Percentiles rank a stretch among this genome's conserved stretches.
Conservation (phyloP, 208 protist species). For the Crithidia acanthocephali region DNA sequence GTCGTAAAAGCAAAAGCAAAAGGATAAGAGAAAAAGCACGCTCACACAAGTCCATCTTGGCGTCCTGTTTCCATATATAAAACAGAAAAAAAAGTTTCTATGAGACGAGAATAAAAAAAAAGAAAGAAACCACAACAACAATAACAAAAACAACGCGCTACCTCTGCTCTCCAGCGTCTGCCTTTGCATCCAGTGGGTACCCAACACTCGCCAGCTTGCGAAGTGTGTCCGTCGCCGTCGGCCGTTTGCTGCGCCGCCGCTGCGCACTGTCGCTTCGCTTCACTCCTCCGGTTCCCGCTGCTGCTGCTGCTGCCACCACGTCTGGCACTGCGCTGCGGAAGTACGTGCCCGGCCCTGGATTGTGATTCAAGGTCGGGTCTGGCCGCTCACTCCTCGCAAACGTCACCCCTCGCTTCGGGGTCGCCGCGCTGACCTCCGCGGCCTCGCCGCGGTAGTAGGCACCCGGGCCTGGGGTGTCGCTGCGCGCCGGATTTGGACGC, state of each 20-base stretch:
- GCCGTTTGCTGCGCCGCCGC: neutral
- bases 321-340: constrained; percentile 2
- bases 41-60: no score
- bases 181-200: constrained; percentile 26
- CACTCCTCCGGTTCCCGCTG: neutral
- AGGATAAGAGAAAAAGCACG: no score
- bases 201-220: constrained; percentile 35
- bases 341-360: constrained; percentile 21
- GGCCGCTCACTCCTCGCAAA: constrained; percentile 18
- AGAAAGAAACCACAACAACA: no score
- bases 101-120: no score
- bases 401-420: neutral
- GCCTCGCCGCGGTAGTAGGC: constrained; percentile 31
- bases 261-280: neutral
- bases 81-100: no score
- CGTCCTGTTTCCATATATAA: no score
- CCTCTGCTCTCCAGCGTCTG: neutral
- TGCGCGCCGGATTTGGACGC: neutral
- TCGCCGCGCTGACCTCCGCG: neutral
- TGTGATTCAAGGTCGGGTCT: constrained; percentile 6
- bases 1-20: no score
- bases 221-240: constrained; percentile 36
- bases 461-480: constrained; percentile 24
- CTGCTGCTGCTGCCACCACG: neutral
- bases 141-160: no score